These are phyloP conservation scores for Quercus parvula DNA, from an alignment of 306 rosid species.

Conservation along the genomic window DNA sequence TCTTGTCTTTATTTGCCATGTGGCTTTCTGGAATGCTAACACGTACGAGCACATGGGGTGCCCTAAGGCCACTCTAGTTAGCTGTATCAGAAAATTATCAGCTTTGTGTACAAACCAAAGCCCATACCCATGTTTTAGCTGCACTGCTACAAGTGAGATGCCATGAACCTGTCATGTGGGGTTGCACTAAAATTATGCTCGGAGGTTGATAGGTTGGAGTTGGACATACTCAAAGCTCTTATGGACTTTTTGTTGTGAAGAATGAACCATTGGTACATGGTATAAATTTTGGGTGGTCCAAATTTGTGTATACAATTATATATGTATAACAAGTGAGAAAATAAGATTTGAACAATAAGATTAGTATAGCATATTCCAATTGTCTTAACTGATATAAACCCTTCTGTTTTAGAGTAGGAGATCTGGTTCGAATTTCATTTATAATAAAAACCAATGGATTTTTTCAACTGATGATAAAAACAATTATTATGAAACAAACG, in stretches of 20 bases:
- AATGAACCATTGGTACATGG: neutral
- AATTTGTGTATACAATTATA: too few relatives aligned
- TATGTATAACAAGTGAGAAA: too few relatives aligned
- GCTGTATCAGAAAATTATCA: neutral
- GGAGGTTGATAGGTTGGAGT: neutral
- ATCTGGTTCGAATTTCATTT: too few relatives aligned
- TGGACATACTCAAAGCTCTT: neutral
- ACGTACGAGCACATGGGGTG: constrained; percentile 49
- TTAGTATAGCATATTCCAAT: too few relatives aligned
- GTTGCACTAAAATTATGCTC: constrained; percentile 1
- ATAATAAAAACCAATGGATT: too few relatives aligned
- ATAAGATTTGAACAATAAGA: too few relatives aligned
- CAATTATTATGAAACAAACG: too few relatives aligned
- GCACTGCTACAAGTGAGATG: constrained; percentile 19
- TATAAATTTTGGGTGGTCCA: too few relatives aligned
- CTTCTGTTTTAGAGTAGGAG: too few relatives aligned
- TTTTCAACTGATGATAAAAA: accelerated
- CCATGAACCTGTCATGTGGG: constrained; percentile 21
- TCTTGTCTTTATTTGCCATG: constrained; percentile 31
- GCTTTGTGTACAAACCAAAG: neutral
- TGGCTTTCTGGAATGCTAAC: constrained; percentile 6
- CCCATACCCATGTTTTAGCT: constrained; percentile 1
- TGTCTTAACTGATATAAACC: too few relatives aligned
- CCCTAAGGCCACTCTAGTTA: neutral
- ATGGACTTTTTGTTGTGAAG: neutral